Evolutionary conservation across 441 rosid genomes (phyloP), one percentile per base, ranked within the genome.

Genomic region (Syzygium syzygioides): DNA sequence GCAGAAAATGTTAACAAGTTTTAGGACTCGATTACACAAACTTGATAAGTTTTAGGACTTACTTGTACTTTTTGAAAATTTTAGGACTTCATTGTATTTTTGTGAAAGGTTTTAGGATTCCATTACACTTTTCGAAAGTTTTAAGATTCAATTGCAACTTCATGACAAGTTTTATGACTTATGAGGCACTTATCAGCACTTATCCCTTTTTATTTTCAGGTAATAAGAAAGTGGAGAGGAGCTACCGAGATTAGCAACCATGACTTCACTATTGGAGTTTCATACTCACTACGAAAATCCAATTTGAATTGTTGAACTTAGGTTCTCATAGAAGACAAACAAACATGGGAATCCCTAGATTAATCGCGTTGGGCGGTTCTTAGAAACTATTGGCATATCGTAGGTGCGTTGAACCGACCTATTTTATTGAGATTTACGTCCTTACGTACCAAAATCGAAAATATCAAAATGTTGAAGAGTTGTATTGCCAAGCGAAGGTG

Each of bases 331-430:
- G 9, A n/a, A 17, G 19, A 62, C 34, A n/a, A 62, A n/a, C 0
- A 34, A 14, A 15, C 23, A 17, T 30, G 4, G 1, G 6, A 23
- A 71, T 76, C 26, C 13, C 0, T 3, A 1, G 3, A 23, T 20
- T 4, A 76, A 12, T 1, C 3, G 4, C 14, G n/a, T 23, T 1
- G n/a, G 41, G 0, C 0, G 6, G 19, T 30, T 30, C 30, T 8
- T 5, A 3, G 7, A 15, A 32, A 23, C 1, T 30, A n/a, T n/a
- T 15, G 7, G 30, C 37, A 30, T 30, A 8, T 64, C 3, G 10
- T n/a, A 13, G 20, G 18, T 30, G n/a, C n/a, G 6, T 76, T 6
- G 3, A 37, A 23, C 1, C 9, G 13, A 76, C 3, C 9, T 41
- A 41, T 6, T 3, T 76, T 76, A 26, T 41, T 76, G 3, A 41